Evolutionary conservation across 1,139 yeast species (phyloP).

Genomic region (Arxiozyma bovina): DNA sequence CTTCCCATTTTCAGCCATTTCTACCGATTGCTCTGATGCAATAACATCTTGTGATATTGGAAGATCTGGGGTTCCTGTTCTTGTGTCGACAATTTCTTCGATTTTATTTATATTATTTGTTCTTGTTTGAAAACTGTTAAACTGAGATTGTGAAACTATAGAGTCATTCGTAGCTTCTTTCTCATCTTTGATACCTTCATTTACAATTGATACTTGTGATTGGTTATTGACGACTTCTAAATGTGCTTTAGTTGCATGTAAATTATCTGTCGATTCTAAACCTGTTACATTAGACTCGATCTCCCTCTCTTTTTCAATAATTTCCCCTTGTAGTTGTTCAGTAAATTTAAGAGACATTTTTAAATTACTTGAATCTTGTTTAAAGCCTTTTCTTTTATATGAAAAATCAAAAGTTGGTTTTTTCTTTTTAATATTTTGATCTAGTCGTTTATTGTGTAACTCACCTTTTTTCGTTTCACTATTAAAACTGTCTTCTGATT

Average conservation of each 20-base stretch:
- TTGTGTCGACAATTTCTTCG: neutral
- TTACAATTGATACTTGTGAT: neutral
- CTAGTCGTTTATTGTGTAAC: too few species aligned
- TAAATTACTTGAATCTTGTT: conserved; percentile 27
- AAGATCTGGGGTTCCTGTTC: conserved; percentile 1
- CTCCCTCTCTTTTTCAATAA: conserved; percentile 4
- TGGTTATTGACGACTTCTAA: conserved; percentile 4
- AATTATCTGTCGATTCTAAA: neutral
- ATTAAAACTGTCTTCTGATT: neutral
- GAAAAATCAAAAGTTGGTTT: conserved; percentile 15
- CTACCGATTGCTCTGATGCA: neutral
- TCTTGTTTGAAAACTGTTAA: neutral
- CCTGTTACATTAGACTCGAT: neutral
- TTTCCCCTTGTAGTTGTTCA: conserved; percentile 15
- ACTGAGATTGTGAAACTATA: neutral
- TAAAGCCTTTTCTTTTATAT: conserved; percentile 17
- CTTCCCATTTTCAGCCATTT: neutral
- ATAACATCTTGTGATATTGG: neutral
- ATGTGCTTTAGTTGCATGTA: neutral
- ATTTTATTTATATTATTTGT: neutral
- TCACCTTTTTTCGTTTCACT: neutral
- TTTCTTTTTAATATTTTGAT: neutral
- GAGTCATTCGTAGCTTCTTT: neutral
- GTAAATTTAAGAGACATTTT: conserved; percentile 25
- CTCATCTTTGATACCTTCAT: neutral